Percentiles rank a stretch among this genome's conserved stretches.
These are phyloP conservation scores for Bryum argenteum DNA, from an alignment of 225 moss, liverwort and hornwort genomes.

Conservation along the genomic window DNA sequence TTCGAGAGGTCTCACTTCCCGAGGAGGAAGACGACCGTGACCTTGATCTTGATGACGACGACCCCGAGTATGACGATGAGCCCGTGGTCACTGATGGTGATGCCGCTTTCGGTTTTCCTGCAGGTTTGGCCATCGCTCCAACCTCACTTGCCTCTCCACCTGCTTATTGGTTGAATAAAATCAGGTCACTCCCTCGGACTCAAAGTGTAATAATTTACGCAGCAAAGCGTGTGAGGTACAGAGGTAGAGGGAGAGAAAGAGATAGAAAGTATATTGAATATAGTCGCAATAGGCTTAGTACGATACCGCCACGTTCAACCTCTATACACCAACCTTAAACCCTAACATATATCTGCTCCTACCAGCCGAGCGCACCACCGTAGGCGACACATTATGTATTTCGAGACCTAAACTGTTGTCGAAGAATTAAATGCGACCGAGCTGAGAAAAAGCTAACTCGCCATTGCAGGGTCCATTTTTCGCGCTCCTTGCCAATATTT, in stretches of 20 bases:
- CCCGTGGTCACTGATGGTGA: conserved; percentile 91
- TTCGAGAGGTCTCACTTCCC: conserved; percentile 83
- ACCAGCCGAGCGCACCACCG: no score
- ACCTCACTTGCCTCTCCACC: conserved; percentile 23
- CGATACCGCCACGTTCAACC: no score
- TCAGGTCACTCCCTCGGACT: not conserved
- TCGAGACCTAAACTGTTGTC: not conserved
- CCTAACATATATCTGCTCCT: conserved; percentile 2
- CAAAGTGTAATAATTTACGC: conserved; percentile 8
- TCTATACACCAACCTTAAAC: conserved; percentile 25
- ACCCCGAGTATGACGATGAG: conserved; percentile 86
- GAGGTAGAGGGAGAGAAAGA: no score
- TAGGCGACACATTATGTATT: no score
- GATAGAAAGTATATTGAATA: not conserved
- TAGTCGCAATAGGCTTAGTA: no score
- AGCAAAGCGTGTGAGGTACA: not conserved
- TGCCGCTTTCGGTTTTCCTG: conserved; percentile 68
- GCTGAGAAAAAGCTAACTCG: not conserved
- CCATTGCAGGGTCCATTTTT: not conserved
- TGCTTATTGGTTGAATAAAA: not conserved
- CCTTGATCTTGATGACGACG: conserved; percentile 90
- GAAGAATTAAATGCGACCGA: not conserved
- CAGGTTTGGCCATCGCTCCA: conserved; percentile 47
- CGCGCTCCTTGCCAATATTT: not conserved
- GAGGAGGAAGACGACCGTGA: conserved; percentile 88